These are phyloP conservation scores for Rosellinia necatrix DNA, from an alignment of 2,329 filamentous ascomycete genomes.

Conservation along the genomic window DNA sequence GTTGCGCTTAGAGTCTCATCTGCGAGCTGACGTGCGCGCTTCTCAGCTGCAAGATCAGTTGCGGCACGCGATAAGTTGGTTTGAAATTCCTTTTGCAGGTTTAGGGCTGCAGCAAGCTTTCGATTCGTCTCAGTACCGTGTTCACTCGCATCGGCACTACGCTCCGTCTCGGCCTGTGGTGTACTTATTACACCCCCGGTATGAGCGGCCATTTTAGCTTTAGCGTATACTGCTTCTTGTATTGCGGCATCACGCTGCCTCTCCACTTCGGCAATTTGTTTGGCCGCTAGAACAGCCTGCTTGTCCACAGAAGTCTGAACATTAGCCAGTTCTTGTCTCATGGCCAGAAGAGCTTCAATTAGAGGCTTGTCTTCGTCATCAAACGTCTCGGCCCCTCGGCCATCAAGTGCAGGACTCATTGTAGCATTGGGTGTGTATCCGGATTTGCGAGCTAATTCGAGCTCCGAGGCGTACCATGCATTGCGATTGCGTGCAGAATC, in stretches of 20 bases:
- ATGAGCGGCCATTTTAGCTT: constrained; percentile 86
- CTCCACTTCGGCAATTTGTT: constrained; percentile 90
- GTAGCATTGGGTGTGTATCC: constrained; percentile 79
- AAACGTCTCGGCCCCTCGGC: constrained; percentile 76
- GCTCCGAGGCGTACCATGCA: constrained; percentile 95
- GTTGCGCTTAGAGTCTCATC: constrained; percentile 86
- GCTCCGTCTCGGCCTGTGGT: constrained; percentile 62
- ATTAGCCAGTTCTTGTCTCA: constrained; percentile 86
- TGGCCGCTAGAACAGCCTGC: constrained; percentile 83
- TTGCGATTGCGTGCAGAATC: constrained; percentile 84
- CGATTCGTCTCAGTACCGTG: constrained; percentile 76
- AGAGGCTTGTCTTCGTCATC: constrained; percentile 90
- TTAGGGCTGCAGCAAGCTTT: constrained; percentile 81
- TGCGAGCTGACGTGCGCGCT: constrained; percentile 77
- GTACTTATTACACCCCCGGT: constrained; percentile 65
- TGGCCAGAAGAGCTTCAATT: constrained; percentile 87
- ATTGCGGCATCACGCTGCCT: constrained; percentile 94
- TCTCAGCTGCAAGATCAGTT: constrained; percentile 79
- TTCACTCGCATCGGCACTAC: constrained; percentile 60
- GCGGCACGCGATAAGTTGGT: constrained; percentile 71
- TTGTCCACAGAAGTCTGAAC: constrained; percentile 90
- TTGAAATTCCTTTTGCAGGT: constrained; percentile 79
- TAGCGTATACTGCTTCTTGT: constrained; percentile 91
- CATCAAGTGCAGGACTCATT: constrained; percentile 74
- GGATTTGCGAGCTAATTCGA: constrained; percentile 87